A percentile compares a stretch with the other conserved stretches of the same genome.
phyloP scores from a whole-genome alignment of 78 protist genomes.

The Dictyostelium firmibasis region DNA sequence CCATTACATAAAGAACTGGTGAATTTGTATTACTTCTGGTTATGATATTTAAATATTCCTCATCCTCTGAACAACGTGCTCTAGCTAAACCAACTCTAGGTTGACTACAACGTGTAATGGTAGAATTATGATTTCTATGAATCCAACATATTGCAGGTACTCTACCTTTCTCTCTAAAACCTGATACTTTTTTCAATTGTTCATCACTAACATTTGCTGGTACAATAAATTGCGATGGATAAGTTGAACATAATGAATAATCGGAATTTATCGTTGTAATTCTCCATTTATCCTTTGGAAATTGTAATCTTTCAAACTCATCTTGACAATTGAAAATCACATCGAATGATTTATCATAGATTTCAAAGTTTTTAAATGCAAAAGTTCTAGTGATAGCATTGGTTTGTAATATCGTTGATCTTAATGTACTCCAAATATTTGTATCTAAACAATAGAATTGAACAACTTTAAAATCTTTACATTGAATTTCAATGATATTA shows the following conservation, averaged over 20 bases:
- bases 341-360: conserved; percentile 34
- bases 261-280: conserved; percentile 67
- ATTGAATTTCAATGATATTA: conserved; percentile 12
- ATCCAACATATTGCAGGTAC: conserved; percentile 89
- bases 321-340: conserved; percentile 27
- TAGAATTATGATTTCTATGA: conserved; percentile 67
- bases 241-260: conserved; percentile 86
- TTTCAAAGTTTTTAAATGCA: conserved; percentile 55
- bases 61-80: conserved; percentile 65
- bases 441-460: neutral
- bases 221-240: conserved; percentile 82
- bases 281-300: conserved; percentile 80
- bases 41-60: conserved; percentile 42
- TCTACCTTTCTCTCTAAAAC: conserved; percentile 86
- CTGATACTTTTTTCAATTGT: conserved; percentile 18
- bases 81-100: conserved; percentile 74
- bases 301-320: conserved; percentile 46
- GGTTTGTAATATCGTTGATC: neutral
- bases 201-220: conserved; percentile 81
- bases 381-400: conserved; percentile 3
- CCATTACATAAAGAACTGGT: conserved; percentile 85
- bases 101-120: conserved; percentile 84
- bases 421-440: conserved; percentile 9
- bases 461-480: conserved; percentile 32
- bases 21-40: conserved; percentile 69